Conservation (phyloP, 805 yeast genomes). For the Schizosaccharomyces cryophilus region DNA sequence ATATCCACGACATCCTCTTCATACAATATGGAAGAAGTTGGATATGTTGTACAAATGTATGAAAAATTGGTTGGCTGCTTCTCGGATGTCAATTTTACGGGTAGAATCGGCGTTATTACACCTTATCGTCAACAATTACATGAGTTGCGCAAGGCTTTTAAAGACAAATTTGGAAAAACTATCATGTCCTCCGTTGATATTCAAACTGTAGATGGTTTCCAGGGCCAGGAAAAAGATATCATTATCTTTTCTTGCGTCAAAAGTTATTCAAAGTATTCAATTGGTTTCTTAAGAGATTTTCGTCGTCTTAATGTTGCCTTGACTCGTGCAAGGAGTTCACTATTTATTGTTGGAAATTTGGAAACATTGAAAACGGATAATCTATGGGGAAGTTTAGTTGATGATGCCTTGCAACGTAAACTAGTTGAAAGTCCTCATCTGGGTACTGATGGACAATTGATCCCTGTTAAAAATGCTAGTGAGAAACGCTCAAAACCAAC, state of each 20-base stretch:
- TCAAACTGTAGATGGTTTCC: slow-evolving; percentile 93
- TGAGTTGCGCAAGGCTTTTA: slow-evolving; percentile 32
- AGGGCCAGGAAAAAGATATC: slow-evolving; percentile 90
- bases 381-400: not conserved
- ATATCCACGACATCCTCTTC: slow-evolving; percentile 47
- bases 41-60: slow-evolving; percentile 43
- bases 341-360: slow-evolving; percentile 75
- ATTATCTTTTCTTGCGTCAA: slow-evolving; percentile 89
- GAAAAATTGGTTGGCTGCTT: slow-evolving; percentile 25
- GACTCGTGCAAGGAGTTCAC: slow-evolving; percentile 74
- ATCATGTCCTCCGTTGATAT: slow-evolving; percentile 53
- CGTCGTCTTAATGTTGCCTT: slow-evolving; percentile 94
- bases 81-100: slow-evolving; percentile 32
- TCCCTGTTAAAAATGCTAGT: not conserved
- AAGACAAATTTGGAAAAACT: slow-evolving; percentile 31
- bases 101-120: slow-evolving; percentile 70
- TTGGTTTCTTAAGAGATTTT: slow-evolving; percentile 75
- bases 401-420: not conserved
- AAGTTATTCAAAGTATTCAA: slow-evolving; percentile 27
- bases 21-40: slow-evolving; percentile 47
- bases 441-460: not conserved
- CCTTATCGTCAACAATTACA: slow-evolving; percentile 80
- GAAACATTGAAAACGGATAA: not conserved
- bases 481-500: not conserved
- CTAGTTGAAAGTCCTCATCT: not conserved